Base-by-base conservation (phyloP, 2,329 filamentous ascomycete species). In the Neonectria hederae region DNA sequence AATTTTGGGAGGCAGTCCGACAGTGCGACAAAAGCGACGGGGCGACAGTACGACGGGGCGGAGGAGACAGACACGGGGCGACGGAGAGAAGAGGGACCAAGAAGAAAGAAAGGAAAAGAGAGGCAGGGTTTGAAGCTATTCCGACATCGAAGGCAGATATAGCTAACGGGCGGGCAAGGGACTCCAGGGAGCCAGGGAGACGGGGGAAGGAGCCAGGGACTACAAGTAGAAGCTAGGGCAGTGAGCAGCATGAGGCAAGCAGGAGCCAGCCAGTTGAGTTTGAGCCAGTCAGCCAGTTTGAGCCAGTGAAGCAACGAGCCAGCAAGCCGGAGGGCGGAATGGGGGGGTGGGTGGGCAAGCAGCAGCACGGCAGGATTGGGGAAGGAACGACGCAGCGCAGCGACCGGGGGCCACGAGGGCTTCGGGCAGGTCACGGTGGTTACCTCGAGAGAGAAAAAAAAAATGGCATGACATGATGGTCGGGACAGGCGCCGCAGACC, bases 391-490 rank as follows among this genome's bases (percentile, higher is more conserved):
- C 65, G 65, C 45, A 59, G 63, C 65, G 65, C 45, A 59, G 63
- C 56, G 71, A 70, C 71, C 64, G 42, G 71, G 70, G 68, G 53
- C 60, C 63, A 65, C 59, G 59, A 66, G 62, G 49, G 63, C 58
- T 56, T 57, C 57, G 63, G 54, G 53, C 56, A 64, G 57, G 68
- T 71, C 68, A 21, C 38, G 38, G 38, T 42, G 38, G 38, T 42
- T 21, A 64, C 49, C 70, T 69, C 63, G 40, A 65, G 52, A 19
- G 38, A 40, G n/a, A 40, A 19, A 59, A 66, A 65, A 73, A 75
- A 77, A 77, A 76, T 77, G 76, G 76, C 76, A 77, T 77, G 76
- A 77, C 74, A 70, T 63, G 74, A 74, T 74, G 71, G 73, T 70
- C 68, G 66, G 64, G 68, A 63, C 56, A 62, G 62, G 64, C 72